These are phyloP conservation scores for Hypoxylon fragiforme DNA, from an alignment of 495 filamentous ascomycete genomes.

Conservation along the genomic window DNA sequence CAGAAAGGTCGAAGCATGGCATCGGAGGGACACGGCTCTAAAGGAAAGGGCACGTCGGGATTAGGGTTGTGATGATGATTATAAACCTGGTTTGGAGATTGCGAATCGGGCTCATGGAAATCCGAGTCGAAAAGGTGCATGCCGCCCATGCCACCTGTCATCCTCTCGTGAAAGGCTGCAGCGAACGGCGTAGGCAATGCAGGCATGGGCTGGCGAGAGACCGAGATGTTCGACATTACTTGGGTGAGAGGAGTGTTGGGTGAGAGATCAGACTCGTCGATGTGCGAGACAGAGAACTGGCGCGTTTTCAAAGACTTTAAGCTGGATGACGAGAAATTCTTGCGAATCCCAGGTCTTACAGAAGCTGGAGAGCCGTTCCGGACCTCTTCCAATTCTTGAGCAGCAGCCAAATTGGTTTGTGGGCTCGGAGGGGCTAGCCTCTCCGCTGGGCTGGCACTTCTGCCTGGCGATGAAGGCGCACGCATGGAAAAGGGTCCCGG, in stretches of 20 bases:
- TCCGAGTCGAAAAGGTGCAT: constrained; percentile 83
- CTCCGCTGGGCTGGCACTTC: constrained; percentile 35
- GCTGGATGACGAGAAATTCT: constrained; percentile 79
- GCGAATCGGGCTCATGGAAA: constrained; percentile 72
- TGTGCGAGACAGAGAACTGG: constrained; percentile 73
- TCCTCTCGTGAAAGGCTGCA: constrained; percentile 55
- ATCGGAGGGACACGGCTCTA: constrained; percentile 91
- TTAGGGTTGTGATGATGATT: constrained; percentile 26
- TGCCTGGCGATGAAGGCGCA: constrained; percentile 38
- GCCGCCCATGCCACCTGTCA: constrained; percentile 62
- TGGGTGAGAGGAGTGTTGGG: constrained; percentile 72
- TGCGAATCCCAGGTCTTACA: constrained; percentile 60
- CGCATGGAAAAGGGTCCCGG: constrained; percentile 39
- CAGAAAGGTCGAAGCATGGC: constrained; percentile 89
- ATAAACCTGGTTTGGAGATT: constrained; percentile 63
- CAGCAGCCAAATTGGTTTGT: constrained; percentile 7
- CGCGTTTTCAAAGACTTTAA: constrained; percentile 70
- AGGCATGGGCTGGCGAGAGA: constrained; percentile 52
- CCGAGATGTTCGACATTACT: constrained; percentile 62
- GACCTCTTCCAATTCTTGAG: constrained; percentile 35
- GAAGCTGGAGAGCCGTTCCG: constrained; percentile 46
- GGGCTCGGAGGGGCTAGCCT: constrained; percentile 39
- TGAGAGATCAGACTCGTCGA: constrained; percentile 69
- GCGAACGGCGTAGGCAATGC: constrained; percentile 71
- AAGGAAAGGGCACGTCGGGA: constrained; percentile 63